phyloP scores from a whole-genome alignment of 2,329 filamentous ascomycete genomes.

The Microdochium nivale region DNA sequence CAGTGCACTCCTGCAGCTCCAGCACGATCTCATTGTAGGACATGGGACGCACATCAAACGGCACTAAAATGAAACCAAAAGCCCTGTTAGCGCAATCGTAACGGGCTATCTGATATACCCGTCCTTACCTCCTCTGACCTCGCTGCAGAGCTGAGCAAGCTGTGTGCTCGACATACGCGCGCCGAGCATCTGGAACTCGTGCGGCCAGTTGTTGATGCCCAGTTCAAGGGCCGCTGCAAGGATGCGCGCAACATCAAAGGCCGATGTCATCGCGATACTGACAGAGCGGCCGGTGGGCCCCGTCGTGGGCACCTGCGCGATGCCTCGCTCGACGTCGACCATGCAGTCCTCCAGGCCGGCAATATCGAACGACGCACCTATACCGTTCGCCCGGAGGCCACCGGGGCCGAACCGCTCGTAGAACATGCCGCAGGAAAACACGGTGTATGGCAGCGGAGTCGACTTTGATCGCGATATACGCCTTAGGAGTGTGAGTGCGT shows the following conservation, averaged over 20 bases:
- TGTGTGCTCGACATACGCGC: slow-evolving; percentile 53
- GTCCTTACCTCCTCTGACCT: slow-evolving; percentile 39
- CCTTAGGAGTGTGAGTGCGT: slow-evolving; percentile 47
- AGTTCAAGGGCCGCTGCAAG: slow-evolving; percentile 62
- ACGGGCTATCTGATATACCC: no score
- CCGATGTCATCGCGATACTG: slow-evolving; percentile 59
- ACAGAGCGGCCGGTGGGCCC: slow-evolving; percentile 38
- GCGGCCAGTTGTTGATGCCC: slow-evolving; percentile 51
- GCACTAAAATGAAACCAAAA: no score
- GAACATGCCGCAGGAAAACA: slow-evolving; percentile 66
- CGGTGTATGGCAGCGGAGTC: slow-evolving; percentile 54
- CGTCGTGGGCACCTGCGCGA: slow-evolving; percentile 52
- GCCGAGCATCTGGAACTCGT: slow-evolving; percentile 61
- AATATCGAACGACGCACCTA: slow-evolving; percentile 48
- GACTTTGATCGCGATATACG: slow-evolving; percentile 37
- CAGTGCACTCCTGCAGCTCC: slow-evolving; percentile 31
- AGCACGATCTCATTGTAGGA: slow-evolving; percentile 30
- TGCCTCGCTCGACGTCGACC: slow-evolving; percentile 48
- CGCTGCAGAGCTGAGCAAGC: slow-evolving; percentile 41
- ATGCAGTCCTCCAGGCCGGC: slow-evolving; percentile 55
- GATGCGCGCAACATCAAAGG: slow-evolving; percentile 62
- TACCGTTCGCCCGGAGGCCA: slow-evolving; percentile 50
- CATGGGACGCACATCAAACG: slow-evolving; percentile 27
- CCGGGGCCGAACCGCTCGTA: slow-evolving; percentile 67
- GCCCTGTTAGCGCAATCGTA: no score